phyloP scores from a whole-genome alignment of 2,329 filamentous ascomycete species.

The Cytospora paraplurivora region DNA sequence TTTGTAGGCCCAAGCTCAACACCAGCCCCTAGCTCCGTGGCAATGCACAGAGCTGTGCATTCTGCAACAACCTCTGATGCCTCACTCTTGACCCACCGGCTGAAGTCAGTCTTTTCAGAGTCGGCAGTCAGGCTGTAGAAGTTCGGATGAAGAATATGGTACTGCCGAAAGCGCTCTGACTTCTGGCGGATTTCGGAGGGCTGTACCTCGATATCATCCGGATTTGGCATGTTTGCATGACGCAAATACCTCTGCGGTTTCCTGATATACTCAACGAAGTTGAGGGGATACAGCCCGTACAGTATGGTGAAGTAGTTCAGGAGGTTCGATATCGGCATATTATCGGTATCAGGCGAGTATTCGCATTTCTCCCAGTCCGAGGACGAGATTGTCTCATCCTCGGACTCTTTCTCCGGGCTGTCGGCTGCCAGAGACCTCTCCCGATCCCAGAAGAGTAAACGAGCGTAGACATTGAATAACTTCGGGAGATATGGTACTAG shows the following conservation, averaged over 20 bases:
- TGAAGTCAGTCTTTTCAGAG: slow-evolving; percentile 74
- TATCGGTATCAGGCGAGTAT: slow-evolving; percentile 64
- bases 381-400: slow-evolving; percentile 68
- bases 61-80: slow-evolving; percentile 78
- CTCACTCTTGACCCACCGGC: slow-evolving; percentile 78
- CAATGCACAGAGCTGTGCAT: slow-evolving; percentile 68
- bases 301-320: slow-evolving; percentile 78
- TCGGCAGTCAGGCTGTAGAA: slow-evolving; percentile 80
- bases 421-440: slow-evolving; percentile 48
- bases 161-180: slow-evolving; percentile 72
- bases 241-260: slow-evolving; percentile 80
- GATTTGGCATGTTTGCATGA: slow-evolving; percentile 68
- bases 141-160: slow-evolving; percentile 79
- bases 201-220: slow-evolving; percentile 76
- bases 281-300: slow-evolving; percentile 81
- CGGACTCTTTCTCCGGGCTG: slow-evolving; percentile 44
- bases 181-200: slow-evolving; percentile 75
- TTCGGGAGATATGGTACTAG: slow-evolving; percentile 69
- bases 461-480: slow-evolving; percentile 79
- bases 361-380: slow-evolving; percentile 66
- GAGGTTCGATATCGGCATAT: slow-evolving; percentile 65
- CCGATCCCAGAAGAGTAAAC: slow-evolving; percentile 77
- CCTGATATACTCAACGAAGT: slow-evolving; percentile 83
- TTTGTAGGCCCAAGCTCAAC: slow-evolving; percentile 24
- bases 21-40: slow-evolving; percentile 32